Base-by-base conservation (phyloP, 306 rosid species). In the barrel medic (Medicago truncatula) region DNA sequence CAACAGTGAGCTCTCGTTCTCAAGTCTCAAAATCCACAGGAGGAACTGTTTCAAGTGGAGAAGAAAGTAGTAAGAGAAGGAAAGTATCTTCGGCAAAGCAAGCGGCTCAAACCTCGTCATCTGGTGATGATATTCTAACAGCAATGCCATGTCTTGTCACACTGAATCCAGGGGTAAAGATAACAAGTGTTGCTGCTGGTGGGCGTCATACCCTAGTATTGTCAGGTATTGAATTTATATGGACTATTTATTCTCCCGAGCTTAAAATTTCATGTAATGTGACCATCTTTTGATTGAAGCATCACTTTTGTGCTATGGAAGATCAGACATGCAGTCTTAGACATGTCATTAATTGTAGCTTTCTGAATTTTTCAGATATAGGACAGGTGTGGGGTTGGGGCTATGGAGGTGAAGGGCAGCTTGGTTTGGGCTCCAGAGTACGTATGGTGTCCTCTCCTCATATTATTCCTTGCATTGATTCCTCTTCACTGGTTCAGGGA, bases 371-470 rank as follows among this genome's bases (percentile, higher is more conserved):
- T 82, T 84, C 93, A 93, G 98, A 93, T 88, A 76, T 85, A 70
- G 98, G 98, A 71, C 96, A 93, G 81, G 97, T 93, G 82, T 93
- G 98, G 98, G 98, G 98, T 74, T 93, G 98, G 98, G 98, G 98
- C 68, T 93, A 93, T 83, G 98, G 98, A 83, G 98, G 98, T 43
- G 98, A 93, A 89, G 98, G 98, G 77, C 98, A 93, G 82, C 98
- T 93, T 82, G 98, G 98, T 76, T 79, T 93, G 84, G 96, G 98
- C 78, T 89, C 97, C 69, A 89, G 91, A 73, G 82, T 93, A 82
- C 98, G 97, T 16, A 91, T 91, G 94, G 97, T 93, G 72, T 87
- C 98, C 67, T 86, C 98, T 79, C 98, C 98, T 72, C 98, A 93
- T 85, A 94, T 86, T 17, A 52, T 93, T 67, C 97, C 96, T 63